Evolutionary conservation across 768 basidiomycete species (phyloP).

Genomic region (Serpula lacrymans): DNA sequence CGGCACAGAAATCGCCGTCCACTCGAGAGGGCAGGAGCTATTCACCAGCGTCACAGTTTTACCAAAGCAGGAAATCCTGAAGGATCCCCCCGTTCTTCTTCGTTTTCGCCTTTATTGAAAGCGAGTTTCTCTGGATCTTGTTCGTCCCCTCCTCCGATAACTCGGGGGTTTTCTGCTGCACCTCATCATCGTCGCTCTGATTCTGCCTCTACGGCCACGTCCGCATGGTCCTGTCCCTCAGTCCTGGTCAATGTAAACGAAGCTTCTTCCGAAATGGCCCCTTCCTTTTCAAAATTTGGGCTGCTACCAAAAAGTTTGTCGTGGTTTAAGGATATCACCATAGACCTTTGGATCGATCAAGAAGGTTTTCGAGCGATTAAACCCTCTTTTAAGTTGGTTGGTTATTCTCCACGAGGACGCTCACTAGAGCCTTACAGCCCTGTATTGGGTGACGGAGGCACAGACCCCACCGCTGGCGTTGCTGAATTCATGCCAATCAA

Average conservation of each 20-base stretch:
- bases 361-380: slow-evolving; percentile 71
- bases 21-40: slow-evolving; percentile 29
- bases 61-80: too few species aligned
- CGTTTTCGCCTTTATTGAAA: too few species aligned
- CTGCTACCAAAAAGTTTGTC: slow-evolving; percentile 36
- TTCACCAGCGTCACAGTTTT: slow-evolving; percentile 14
- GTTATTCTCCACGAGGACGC: slow-evolving; percentile 38
- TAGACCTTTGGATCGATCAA: slow-evolving; percentile 78
- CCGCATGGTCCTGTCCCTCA: slow-evolving; percentile 6
- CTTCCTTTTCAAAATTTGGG: slow-evolving; percentile 11
- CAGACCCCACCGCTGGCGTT: slow-evolving; percentile 40
- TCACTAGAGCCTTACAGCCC: slow-evolving; percentile 22
- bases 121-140: too few species aligned
- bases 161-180: too few species aligned
- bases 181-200: too few species aligned
- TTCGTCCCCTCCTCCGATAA: too few species aligned
- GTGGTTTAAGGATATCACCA: slow-evolving; percentile 51
- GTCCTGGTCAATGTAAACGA: slow-evolving; percentile 2
- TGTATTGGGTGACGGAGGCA: slow-evolving; percentile 22
- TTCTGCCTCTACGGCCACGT: slow-evolving; percentile 3
- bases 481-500: slow-evolving; percentile 64
- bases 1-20: slow-evolving; percentile 24
- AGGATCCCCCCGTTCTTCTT: too few species aligned
- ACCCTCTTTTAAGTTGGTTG: slow-evolving; percentile 57
- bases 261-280: slow-evolving; percentile 3